Evolutionary conservation across 2,329 filamentous ascomycete species (phyloP), one percentile per base, ranked within the genome.

Genomic region (Neofusicoccum parvum): DNA sequence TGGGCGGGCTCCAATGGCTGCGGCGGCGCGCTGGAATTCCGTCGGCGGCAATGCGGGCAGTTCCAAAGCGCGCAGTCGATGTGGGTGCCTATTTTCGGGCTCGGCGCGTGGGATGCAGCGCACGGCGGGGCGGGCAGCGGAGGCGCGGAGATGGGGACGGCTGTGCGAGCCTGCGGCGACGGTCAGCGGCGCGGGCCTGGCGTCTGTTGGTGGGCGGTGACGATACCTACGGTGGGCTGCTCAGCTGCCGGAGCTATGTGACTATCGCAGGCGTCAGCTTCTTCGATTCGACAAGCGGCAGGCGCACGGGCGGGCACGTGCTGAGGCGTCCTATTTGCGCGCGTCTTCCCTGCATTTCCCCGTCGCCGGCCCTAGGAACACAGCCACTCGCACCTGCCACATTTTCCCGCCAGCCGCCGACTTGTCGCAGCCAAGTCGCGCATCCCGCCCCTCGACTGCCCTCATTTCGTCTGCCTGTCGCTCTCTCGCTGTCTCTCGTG

Each of bases 201-300:
- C 27, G 23, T 27, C 27, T n/a, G 49, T n/a, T 32, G 49, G 49
- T 15, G 49, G 49, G 49, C 49, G 49, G 49, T 51, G 49, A 51
- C 32, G 48, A 50, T 34, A 27, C 15, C 14, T n/a, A 36, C 49
- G 49, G 49, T 36, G 49, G 49, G 32, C 49, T 51, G 49, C 14
- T 51, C 49, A 36, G 49, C 49, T 51, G 27, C 27, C 27, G 49
- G 49, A 36, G 49, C 49, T 51, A 51, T 51, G 49, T 34, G 49
- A 51, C 27, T 51, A 51, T 51, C 49, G 49, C 49, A 51, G 49
- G 49, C 49, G 32, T 51, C 37, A 39, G 37, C 37, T 39, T 39
- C 37, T 39, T 39, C 49, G 49, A 51, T 51, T 51, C 49, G 49
- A 51, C 49, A 51, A 36, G 14, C 49, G 49, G 49, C 14, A 9